Base-by-base conservation (phyloP, 805 yeast genomes). In the Sugiyamaella mastotermitis region DNA sequence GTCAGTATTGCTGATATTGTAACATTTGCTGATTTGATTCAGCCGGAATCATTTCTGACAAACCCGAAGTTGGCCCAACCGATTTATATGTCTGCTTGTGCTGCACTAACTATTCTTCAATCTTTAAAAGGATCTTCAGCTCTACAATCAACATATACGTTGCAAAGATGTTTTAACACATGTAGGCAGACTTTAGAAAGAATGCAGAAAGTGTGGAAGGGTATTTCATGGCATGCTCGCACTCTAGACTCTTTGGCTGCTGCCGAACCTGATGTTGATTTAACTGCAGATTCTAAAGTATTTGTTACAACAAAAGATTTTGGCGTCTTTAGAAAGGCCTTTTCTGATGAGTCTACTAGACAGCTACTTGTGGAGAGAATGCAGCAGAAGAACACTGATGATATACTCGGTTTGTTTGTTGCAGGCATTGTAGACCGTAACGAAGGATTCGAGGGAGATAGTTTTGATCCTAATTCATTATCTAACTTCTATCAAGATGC, bases 1-100 rank as follows among this genome's bases (percentile, higher is more conserved):
- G 45, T 52, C 25, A 49, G 56, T 37, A 50, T 52, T 21, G 51
- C 53, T 2, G 56, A 52, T 24, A 52, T 52, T 51, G 38, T 51
- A 23, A 42, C 53, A 2, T 51, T 52, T 41, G 49, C 56, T 0
- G 56, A 51, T 18, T 24, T 52, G 17, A 50, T 51, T 20, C 47
- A 48, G 14, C 47, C 54, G 5, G 45, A 46, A 18, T 50, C 56
- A 13, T 41, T 52, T 19, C 33, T 50, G 11, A 50, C 54, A 8
- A 46, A 44, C 33, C 56, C 56, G 19, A 51, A 49, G 35, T 28
- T 45, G 13, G 48, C 56, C 2, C 54, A 48, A 38, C 56, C 56
- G 6, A 37, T 51, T 4, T 31, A 48, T 15, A 51, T 52, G 54
- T 55, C 56, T 2, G 56, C 50, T 1, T 37, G 45, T 24, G 53